Percentiles rank a stretch among this genome's conserved stretches.
Conservation (phyloP, 768 basidiomycete genomes). For the Tylopilus intermedius region DNA sequence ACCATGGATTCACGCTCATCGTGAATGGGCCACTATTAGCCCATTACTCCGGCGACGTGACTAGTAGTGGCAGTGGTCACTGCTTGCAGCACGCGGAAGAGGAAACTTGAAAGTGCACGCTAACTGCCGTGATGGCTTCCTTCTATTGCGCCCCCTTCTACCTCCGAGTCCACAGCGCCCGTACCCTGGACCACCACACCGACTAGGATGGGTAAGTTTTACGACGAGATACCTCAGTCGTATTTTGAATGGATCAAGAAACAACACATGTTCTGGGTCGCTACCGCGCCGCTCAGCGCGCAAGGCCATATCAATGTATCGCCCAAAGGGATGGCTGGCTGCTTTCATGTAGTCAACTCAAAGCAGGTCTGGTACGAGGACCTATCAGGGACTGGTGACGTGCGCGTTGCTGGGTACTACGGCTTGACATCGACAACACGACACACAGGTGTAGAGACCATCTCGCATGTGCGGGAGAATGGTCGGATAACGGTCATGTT, state of each 20-base stretch:
- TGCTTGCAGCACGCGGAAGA: too few species aligned
- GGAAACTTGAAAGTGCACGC: too few species aligned
- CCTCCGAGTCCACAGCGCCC: background rate
- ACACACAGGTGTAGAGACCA: conserved; percentile 53
- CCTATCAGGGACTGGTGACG: conserved; percentile 58
- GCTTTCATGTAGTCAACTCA: conserved; percentile 54
- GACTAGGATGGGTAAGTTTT: conserved; percentile 38
- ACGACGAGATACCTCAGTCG: conserved; percentile 52
- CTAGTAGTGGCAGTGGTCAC: too few species aligned
- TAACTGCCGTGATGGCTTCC: too few species aligned
- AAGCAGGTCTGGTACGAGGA: conserved; percentile 71
- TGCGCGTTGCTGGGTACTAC: background rate
- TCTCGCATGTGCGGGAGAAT: conserved; percentile 60
- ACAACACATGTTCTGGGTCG: conserved; percentile 71
- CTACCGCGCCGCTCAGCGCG: conserved; percentile 53
- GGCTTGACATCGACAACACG: background rate
- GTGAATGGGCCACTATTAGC: too few species aligned
- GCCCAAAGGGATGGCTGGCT: conserved; percentile 61
- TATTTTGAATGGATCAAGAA: conserved; percentile 53
- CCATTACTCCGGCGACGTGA: too few species aligned
- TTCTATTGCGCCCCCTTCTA: background rate
- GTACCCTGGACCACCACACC: background rate
- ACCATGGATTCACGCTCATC: too few species aligned
- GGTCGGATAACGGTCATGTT: conserved; percentile 61
- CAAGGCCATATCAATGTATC: conserved; percentile 65